Evolutionary conservation across 345 rosid genomes (phyloP).

Genomic region (Capsella bursapastoris): DNA sequence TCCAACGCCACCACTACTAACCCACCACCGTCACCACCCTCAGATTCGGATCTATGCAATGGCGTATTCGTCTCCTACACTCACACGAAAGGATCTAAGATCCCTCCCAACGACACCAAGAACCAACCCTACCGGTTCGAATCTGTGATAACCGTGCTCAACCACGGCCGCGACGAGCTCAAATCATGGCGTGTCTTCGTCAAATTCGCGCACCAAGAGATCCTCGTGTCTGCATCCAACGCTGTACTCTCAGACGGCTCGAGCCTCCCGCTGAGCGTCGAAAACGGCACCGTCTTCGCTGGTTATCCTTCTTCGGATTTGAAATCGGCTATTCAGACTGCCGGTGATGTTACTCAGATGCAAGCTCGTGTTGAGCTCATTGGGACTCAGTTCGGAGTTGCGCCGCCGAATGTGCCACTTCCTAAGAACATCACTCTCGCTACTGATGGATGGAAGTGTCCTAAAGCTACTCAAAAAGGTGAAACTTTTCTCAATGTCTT

Average conservation of each 20-base stretch:
- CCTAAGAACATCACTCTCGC: conserved; percentile 68
- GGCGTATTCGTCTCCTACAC: conserved; percentile 78
- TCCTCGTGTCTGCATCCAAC: conserved; percentile 72
- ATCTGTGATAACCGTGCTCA: conserved; percentile 72
- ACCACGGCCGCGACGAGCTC: conserved; percentile 75
- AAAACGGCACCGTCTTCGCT: conserved; percentile 72
- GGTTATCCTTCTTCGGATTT: conserved; percentile 77
- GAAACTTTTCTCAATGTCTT: neutral
- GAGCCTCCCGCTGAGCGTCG: conserved; percentile 62
- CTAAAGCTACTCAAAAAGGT: conserved; percentile 62
- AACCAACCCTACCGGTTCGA: conserved; percentile 87
- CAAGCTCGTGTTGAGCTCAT: conserved; percentile 62
- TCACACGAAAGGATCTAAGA: conserved; percentile 50
- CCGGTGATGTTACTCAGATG: conserved; percentile 88
- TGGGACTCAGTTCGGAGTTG: conserved; percentile 90
- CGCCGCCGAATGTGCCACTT: conserved; percentile 69
- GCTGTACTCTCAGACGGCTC: conserved; percentile 80
- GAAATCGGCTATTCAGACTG: conserved; percentile 89
- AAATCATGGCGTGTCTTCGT: conserved; percentile 83
- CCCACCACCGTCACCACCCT: conserved; percentile 23
- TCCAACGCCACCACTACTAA: conserved; percentile 10
- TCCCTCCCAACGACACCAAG: conserved; percentile 59
- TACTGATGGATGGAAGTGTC: conserved; percentile 82
- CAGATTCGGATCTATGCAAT: conserved; percentile 50
- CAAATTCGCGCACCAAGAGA: conserved; percentile 73